Conservation (phyloP, 352 stramenopile species). For the Phytophthora nicotianae region DNA sequence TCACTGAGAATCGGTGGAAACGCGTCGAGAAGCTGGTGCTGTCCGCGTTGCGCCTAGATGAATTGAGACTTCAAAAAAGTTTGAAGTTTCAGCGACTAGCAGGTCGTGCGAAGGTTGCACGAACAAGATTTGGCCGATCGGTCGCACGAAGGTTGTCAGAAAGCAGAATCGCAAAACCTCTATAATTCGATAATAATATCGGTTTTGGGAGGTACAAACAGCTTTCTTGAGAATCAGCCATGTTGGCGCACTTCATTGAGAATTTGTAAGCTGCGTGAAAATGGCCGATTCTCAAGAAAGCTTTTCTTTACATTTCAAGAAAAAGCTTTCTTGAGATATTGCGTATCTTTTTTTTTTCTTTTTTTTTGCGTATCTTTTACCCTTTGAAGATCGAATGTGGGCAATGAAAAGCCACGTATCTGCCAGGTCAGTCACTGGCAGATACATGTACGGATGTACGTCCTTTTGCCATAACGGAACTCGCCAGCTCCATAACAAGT, state of each 20-base stretch:
- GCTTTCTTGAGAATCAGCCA: no score
- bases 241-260: no score
- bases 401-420: constrained; percentile 13
- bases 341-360: no score
- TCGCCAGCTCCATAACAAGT: constrained; percentile 16
- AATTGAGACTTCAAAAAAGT: constrained; percentile 16
- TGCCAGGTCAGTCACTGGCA: constrained; percentile 9
- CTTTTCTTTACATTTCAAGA: no score
- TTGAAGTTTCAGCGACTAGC: neutral
- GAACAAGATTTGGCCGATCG: neutral
- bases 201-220: no score
- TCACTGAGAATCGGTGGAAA: constrained; percentile 4
- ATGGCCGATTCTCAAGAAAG: no score
- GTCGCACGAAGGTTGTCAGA: neutral
- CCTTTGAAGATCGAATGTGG: constrained; percentile 23
- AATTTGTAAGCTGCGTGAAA: no score
- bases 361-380: constrained; percentile 16
- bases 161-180: neutral
- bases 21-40: constrained; percentile 8
- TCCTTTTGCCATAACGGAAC: constrained; percentile 18
- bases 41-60: neutral
- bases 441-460: neutral
- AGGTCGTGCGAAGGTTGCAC: neutral
- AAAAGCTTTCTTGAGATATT: no score
- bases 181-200: constrained; percentile 7